Conservation (phyloP, 1,139 yeast species). For the Spencermartinsiella ligniputridi region DNA sequence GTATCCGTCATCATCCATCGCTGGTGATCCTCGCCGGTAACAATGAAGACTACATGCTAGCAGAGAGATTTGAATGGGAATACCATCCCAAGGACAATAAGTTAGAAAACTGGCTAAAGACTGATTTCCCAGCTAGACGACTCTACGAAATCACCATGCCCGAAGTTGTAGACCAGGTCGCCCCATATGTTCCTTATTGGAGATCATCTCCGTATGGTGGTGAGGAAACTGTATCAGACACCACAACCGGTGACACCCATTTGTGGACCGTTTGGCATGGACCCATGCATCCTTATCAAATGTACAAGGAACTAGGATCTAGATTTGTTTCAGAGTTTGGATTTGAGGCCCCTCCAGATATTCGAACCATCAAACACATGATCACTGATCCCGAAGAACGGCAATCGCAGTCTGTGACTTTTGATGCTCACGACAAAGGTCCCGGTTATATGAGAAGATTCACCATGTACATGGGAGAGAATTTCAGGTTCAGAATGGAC, state of each 20-base stretch:
- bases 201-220: conserved; percentile 45
- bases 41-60: conserved; percentile 46
- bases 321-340: conserved; percentile 47
- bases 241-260: conserved; percentile 43
- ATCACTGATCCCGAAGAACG: conserved; percentile 35
- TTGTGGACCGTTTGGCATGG: conserved; percentile 53
- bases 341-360: conserved; percentile 41
- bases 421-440: conserved; percentile 41
- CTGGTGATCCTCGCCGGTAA: conserved; percentile 27
- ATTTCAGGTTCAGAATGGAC: conserved; percentile 30
- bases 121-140: conserved; percentile 41
- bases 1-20: conserved; percentile 11
- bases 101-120: conserved; percentile 31
- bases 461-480: conserved; percentile 40
- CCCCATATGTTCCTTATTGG: conserved; percentile 37
- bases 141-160: conserved; percentile 41
- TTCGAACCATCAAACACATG: conserved; percentile 32
- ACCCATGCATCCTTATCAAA: conserved; percentile 41
- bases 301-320: conserved; percentile 41
- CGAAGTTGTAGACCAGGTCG: conserved; percentile 24
- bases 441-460: conserved; percentile 41
- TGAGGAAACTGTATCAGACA: conserved; percentile 33
- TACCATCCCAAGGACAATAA: conserved; percentile 33
- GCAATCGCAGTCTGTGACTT: conserved; percentile 37
- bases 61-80: conserved; percentile 35